Evolutionary conservation across 805 yeast species (phyloP), one percentile per base, ranked within the genome.

Genomic region (Candida argentea): DNA sequence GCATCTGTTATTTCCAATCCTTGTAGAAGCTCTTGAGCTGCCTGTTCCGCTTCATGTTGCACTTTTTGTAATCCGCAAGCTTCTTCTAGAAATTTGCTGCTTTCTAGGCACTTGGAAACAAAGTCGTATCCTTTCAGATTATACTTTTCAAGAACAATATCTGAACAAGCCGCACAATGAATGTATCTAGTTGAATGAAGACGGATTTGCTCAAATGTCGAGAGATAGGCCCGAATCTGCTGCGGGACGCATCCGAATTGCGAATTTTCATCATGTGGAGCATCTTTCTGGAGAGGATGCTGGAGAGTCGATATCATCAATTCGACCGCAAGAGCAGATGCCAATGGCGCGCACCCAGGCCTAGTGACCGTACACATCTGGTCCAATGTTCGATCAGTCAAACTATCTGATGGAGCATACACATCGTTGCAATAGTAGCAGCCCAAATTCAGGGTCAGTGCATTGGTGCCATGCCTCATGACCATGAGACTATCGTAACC

Each of bases 291-390:
- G 5, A 54, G 48, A 0, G 73, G 73, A 39, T 77, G 79, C 48
- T 89, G 96, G 22, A 84, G 42, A 0, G 83, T 36, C 1, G 91
- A 72, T 0, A 82, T 81, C 35, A 85, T 46, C 5, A 91, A 54
- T 48, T 91, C 98, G 1, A 83, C 94, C 0, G 94, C 94, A 20
- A 77, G 57, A 0, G 95, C 73, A 0, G 94, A 71, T 0, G 97
- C 96, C 54, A 85, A 57, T 42, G 81, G 57, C 0, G 99, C 95
- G 1, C 81, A 87, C 1, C 99, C 98, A 0, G 99, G 97, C 22
- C 98, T 64, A 0, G 98, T 91, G 1, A 91, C 98, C 0, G 99
- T 91, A 47, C 99, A 91, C 96, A 91, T 91, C 52, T 91, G 97
- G 54, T 91, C 99, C 32, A 91, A 58, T 0, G 96, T 82, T 28